Evolutionary conservation across 148 eudicot genomes (phyloP).

Genomic region (Camellia granthamiana): DNA sequence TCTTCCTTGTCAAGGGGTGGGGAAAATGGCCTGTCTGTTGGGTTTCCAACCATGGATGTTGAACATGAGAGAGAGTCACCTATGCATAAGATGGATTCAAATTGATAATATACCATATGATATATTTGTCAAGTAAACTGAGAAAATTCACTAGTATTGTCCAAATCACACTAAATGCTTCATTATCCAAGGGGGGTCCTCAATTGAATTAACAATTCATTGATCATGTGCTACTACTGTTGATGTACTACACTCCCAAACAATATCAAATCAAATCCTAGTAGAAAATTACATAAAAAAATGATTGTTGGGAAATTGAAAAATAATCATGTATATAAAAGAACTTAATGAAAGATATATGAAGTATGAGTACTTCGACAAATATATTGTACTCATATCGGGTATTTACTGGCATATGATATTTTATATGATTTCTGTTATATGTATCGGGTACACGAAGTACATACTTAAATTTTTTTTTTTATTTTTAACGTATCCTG

Average conservation of each 20-base stretch:
- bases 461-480: too few species aligned
- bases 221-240: too few species aligned
- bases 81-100: background rate
- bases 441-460: too few species aligned
- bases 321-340: background rate
- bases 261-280: background rate
- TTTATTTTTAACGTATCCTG: too few species aligned
- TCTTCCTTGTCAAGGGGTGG: conserved; percentile 22
- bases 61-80: conserved; percentile 32
- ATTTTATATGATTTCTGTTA: too few species aligned
- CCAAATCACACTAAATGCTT: background rate
- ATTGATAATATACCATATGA: too few species aligned
- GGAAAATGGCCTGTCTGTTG: conserved; percentile 2
- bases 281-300: background rate
- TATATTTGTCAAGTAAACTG: background rate
- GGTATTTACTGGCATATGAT: too few species aligned
- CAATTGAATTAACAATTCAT: background rate
- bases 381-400: too few species aligned
- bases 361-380: too few species aligned
- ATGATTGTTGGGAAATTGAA: background rate
- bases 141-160: background rate
- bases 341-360: too few species aligned
- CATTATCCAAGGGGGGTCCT: background rate
- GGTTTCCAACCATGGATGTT: conserved; percentile 24
- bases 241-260: background rate